Evolutionary conservation across 495 filamentous ascomycete genomes (phyloP).

Genomic region (Talaromyces ruber): DNA sequence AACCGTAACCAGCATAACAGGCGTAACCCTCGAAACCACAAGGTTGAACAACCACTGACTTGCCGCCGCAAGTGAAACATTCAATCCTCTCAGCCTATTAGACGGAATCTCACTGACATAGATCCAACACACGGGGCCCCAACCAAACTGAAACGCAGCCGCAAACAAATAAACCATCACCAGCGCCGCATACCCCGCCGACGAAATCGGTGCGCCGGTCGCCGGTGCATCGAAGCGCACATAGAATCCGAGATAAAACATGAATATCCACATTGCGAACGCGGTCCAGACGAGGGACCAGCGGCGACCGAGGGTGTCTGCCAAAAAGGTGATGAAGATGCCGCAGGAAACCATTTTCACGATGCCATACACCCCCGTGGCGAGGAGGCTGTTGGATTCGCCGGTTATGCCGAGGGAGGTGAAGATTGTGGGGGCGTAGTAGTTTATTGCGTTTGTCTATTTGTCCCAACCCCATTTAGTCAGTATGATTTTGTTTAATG

Average conservation of each 20-base stretch:
- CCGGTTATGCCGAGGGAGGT: constrained; percentile 38
- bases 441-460: constrained; percentile 54
- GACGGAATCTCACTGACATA: constrained; percentile 68
- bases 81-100: constrained; percentile 55
- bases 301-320: constrained; percentile 62
- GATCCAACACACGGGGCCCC: constrained; percentile 75
- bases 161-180: constrained; percentile 69
- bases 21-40: constrained; percentile 30
- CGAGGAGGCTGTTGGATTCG: constrained; percentile 39
- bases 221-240: constrained; percentile 59
- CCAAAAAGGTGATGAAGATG: constrained; percentile 59
- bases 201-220: constrained; percentile 37
- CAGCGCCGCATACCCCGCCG: constrained; percentile 57
- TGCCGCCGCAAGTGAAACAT: constrained; percentile 59
- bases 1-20: constrained; percentile 43
- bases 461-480: not conserved
- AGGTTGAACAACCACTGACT: constrained; percentile 47
- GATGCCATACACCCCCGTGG: constrained; percentile 46
- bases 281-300: constrained; percentile 67
- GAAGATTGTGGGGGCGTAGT: constrained; percentile 70
- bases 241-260: constrained; percentile 78
- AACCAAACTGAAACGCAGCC: constrained; percentile 69
- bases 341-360: constrained; percentile 49
- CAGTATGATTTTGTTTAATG: not conserved
- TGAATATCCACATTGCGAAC: constrained; percentile 59